Conservation (phyloP, 1,284 basidiomycete genomes). For the Leccinum insigne region DNA sequence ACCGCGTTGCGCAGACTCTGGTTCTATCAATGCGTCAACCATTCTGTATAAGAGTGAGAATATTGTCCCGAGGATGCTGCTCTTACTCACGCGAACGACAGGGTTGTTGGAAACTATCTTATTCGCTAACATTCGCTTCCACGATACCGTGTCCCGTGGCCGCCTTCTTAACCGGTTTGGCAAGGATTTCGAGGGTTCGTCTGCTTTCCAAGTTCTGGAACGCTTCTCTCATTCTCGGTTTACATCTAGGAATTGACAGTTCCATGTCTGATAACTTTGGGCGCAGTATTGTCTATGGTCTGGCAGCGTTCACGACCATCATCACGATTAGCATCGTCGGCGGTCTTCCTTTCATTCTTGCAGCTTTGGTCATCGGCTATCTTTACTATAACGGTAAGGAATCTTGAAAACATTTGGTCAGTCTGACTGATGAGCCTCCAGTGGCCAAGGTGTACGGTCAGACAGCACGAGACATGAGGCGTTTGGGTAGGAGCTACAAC, state of each 20-base stretch:
- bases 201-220: neutral
- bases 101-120: constrained; percentile 83
- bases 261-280: constrained; percentile 86
- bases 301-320: constrained; percentile 66
- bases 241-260: constrained; percentile 75
- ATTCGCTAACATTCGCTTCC: constrained; percentile 92
- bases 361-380: constrained; percentile 55
- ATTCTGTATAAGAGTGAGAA: constrained; percentile 68
- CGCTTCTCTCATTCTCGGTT: neutral
- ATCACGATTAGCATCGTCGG: constrained; percentile 82
- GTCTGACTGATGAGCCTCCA: constrained; percentile 21
- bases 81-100: constrained; percentile 29
- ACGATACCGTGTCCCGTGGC: constrained; percentile 89
- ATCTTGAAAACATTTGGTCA: neutral
- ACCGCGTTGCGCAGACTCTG: constrained; percentile 45
- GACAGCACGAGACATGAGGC: constrained; percentile 87
- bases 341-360: constrained; percentile 71
- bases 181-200: constrained; percentile 89
- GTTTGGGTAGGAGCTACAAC: constrained; percentile 59
- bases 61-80: neutral
- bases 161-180: constrained; percentile 89
- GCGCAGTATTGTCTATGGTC: constrained; percentile 63
- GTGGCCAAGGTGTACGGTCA: constrained; percentile 73
- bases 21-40: constrained; percentile 69
- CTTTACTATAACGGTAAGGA: constrained; percentile 72